phyloP scores from a whole-genome alignment of 495 filamentous ascomycete genomes.

The Penicillium turbatum region DNA sequence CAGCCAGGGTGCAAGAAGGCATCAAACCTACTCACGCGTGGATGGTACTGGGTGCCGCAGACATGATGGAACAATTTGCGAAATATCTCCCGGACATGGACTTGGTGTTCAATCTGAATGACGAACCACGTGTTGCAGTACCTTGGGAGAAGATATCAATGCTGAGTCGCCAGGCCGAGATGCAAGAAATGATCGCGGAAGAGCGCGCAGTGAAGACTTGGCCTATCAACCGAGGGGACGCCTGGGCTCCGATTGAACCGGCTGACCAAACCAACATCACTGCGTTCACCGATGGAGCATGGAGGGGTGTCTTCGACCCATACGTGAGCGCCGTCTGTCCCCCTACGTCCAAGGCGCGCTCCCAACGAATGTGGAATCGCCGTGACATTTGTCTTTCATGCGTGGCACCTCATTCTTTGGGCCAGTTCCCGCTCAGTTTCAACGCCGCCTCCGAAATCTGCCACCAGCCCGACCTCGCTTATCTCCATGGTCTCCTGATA shows the following conservation, averaged over 20 bases:
- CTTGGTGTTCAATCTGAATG: conserved; percentile 73
- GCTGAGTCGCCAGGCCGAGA: conserved; percentile 34
- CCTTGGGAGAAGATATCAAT: conserved; percentile 56
- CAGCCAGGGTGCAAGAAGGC: conserved; percentile 39
- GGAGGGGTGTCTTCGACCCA: conserved; percentile 43
- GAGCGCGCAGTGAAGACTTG: conserved; percentile 27
- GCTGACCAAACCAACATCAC: conserved; percentile 40
- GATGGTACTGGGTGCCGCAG: conserved; percentile 55
- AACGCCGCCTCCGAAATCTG: conserved; percentile 61
- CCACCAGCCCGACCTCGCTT: conserved; percentile 73
- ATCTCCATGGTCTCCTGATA: conserved; percentile 67
- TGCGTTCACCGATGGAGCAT: conserved; percentile 47
- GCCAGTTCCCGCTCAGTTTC: conserved; percentile 63
- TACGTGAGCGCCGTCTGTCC: conserved; percentile 52
- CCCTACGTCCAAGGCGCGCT: conserved; percentile 52
- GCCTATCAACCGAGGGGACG: conserved; percentile 32
- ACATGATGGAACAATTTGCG: conserved; percentile 65
- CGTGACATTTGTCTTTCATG: conserved; percentile 60
- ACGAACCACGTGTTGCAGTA: conserved; percentile 70
- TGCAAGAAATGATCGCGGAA: conserved; percentile 18
- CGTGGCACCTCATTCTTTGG: conserved; percentile 60
- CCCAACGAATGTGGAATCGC: conserved; percentile 40
- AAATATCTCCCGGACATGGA: conserved; percentile 75
- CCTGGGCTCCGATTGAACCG: conserved; percentile 44
- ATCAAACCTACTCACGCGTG: conserved; percentile 49